Conservation (phyloP, 2,329 filamentous ascomycete species). For the Neurospora sp. region DNA sequence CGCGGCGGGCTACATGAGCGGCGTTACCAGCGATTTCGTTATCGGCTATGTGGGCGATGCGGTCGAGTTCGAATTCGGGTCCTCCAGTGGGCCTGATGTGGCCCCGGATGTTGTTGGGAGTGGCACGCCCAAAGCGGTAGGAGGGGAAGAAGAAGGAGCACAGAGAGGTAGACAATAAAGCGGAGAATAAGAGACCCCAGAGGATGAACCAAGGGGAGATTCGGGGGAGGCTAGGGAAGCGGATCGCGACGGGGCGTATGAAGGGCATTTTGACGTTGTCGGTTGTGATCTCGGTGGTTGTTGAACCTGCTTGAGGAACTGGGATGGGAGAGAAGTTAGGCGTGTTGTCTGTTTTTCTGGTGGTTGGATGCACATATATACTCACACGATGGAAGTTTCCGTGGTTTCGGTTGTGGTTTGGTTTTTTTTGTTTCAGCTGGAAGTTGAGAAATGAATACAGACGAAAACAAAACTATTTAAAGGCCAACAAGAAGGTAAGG, state of each 20-base stretch:
- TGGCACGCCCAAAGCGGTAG: not conserved
- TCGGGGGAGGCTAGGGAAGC: not conserved
- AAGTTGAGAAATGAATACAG: too few species aligned
- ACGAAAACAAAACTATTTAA: too few species aligned
- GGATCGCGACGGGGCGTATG: not conserved
- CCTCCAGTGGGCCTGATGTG: not conserved
- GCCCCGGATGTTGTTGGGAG: not conserved
- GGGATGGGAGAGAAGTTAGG: not conserved
- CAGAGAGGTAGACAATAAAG: not conserved
- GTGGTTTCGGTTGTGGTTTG: not conserved
- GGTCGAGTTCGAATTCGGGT: conserved; percentile 50
- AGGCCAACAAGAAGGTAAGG: too few species aligned
- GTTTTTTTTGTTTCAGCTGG: not conserved
- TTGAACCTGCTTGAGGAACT: not conserved
- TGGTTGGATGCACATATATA: not conserved
- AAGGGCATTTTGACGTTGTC: not conserved
- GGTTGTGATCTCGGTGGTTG: not conserved
- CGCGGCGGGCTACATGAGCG: not conserved
- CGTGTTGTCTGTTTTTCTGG: not conserved
- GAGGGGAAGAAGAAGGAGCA: not conserved
- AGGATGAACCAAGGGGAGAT: not conserved
- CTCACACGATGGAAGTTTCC: not conserved
- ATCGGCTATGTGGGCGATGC: conserved; percentile 13
- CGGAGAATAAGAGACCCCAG: not conserved
- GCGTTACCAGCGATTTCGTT: not conserved